These are phyloP conservation scores for Alnus glutinosa DNA, from an alignment of 306 rosid genomes.

Conservation along the genomic window DNA sequence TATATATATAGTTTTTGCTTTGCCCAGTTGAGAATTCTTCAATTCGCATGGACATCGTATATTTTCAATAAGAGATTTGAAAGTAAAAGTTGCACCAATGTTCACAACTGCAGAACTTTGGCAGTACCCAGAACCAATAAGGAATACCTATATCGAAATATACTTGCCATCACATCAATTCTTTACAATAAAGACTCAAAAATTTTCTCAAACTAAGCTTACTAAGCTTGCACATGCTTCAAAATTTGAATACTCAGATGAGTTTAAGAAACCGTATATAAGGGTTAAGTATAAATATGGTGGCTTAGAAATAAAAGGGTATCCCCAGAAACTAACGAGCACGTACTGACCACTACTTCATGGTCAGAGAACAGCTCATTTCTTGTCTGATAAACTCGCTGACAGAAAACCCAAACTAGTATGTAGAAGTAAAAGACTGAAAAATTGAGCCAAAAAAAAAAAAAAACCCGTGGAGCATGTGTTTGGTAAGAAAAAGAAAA, in stretches of 20 bases:
- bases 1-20: too few species aligned
- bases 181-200: conserved; percentile 28
- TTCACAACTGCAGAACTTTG: conserved; percentile 61
- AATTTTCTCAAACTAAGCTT: conserved; percentile 19
- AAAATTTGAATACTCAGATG: conserved; percentile 22
- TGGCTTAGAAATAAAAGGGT: background rate
- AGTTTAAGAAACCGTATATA: conserved; percentile 4
- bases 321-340: background rate
- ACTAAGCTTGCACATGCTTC: too few species aligned
- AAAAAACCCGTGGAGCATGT: too few species aligned
- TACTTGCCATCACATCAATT: conserved; percentile 34
- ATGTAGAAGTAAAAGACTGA: background rate
- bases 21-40: conserved; percentile 60
- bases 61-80: conserved; percentile 46
- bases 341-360: background rate
- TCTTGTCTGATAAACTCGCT: background rate
- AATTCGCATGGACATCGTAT: conserved; percentile 78
- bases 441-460: background rate
- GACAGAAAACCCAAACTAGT: background rate
- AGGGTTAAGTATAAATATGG: background rate
- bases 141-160: conserved; percentile 48
- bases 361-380: background rate
- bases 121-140: conserved; percentile 45
- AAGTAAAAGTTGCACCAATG: conserved; percentile 72
- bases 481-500: background rate